A percentile compares a stretch with the other conserved stretches of the same genome.
Evolutionary conservation across 2,329 filamentous ascomycete species (phyloP).

Genomic region (Rhynchosporium graminicola): DNA sequence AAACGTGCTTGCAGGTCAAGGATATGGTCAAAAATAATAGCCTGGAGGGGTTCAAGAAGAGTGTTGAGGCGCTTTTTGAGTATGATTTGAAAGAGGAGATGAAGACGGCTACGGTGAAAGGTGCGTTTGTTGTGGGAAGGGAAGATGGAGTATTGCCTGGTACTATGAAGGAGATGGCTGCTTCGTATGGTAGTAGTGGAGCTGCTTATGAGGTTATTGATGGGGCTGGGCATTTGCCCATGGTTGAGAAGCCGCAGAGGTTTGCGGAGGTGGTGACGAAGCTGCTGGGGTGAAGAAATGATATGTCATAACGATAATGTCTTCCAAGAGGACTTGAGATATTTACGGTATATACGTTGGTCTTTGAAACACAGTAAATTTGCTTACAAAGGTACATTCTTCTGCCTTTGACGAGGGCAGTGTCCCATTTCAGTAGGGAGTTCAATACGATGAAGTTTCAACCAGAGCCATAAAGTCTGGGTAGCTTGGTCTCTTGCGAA

Average conservation of each 20-base stretch:
- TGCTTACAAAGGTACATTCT: too few relatives aligned
- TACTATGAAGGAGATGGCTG: slow-evolving; percentile 76
- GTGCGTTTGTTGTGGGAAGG: slow-evolving; percentile 70
- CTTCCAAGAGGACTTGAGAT: not conserved
- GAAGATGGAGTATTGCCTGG: slow-evolving; percentile 74
- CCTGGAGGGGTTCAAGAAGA: slow-evolving; percentile 67
- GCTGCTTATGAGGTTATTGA: slow-evolving; percentile 66
- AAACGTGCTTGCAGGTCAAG: slow-evolving; percentile 58
- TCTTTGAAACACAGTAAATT: too few relatives aligned
- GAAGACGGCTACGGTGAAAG: slow-evolving; percentile 55
- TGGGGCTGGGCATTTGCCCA: slow-evolving; percentile 76
- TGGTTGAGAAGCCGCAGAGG: slow-evolving; percentile 71
- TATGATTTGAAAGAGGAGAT: slow-evolving; percentile 66
- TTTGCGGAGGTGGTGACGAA: slow-evolving; percentile 65
- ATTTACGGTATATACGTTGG: too few relatives aligned
- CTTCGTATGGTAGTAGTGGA: slow-evolving; percentile 53
- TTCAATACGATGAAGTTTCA: too few relatives aligned
- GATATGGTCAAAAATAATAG: slow-evolving; percentile 70
- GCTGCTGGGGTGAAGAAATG: slow-evolving; percentile 48
- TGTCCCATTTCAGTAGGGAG: too few relatives aligned
- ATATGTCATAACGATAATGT: not conserved
- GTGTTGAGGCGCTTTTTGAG: slow-evolving; percentile 69
- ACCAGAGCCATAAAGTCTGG: too few relatives aligned
- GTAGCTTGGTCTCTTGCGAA: too few relatives aligned
- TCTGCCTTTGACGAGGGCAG: too few relatives aligned